Base-by-base conservation (phyloP, 1,139 yeast species). In the Suhomyces chickasaworum region DNA sequence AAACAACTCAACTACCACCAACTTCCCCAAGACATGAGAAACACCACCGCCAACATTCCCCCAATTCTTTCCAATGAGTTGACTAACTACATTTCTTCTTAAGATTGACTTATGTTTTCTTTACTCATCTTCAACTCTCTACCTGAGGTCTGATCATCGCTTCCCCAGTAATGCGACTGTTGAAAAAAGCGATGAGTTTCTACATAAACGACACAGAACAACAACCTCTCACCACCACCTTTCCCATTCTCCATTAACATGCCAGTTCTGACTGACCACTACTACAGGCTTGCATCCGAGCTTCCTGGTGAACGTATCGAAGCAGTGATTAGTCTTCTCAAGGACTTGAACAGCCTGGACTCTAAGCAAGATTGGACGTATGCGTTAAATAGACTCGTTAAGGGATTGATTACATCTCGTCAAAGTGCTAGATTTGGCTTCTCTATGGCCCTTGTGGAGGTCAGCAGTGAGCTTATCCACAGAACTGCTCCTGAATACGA, bases 371-470 rank as follows among this genome's bases (percentile, higher is more conserved):
- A 90, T 58, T 89, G 95, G 90, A 78, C 80, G 42, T 91, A 93
- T 61, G 95, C 96, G 0, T 68, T 88, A 47, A 80, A 80, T 50
- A 77, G 98, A 58, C 73, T 93, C 50, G 77, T 89, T 48, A 84
- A 83, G 55, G 98, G 98, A 41, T 72, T 93, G 38, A 77, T 89
- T 8, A 86, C 96, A 10, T 79, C 90, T 16, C 79, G 95, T 59
- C 96, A 88, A 37, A 77, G 90, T 41, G 95, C 97, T 1, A 72
- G 97, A 47, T 69, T 88, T 36, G 99, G 99, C 2, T 91, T 86
- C 58, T 88, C 96, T 3, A 81, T 89, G 78, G 95, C 97, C 35
- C 69, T 93, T 39, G 82, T 93, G 1, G 98, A 93, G 63, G 73
- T 89, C 1, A 69, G 83, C 18, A 74, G 85, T 18, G 70, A 80